Evolutionary conservation across 331 rosid species (phyloP), one percentile per base, ranked within the genome.

Genomic region (Quercus lobata): DNA sequence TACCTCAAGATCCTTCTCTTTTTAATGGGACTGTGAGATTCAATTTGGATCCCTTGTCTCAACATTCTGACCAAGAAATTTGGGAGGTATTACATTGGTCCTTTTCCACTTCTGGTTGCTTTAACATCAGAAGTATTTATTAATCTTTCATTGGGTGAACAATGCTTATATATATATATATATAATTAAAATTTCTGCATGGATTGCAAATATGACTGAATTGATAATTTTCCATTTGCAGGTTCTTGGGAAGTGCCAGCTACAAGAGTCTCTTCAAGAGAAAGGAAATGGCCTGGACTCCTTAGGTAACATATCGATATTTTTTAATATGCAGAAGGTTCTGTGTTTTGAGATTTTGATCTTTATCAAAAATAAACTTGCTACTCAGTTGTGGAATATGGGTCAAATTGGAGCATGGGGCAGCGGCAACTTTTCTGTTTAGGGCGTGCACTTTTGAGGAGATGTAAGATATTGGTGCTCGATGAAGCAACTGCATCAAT

Each of bases 401-500:
- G 97, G 55, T 89, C 97, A 71, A 92, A 95, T 69, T 92, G 97
- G 98, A 94, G 97, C 84, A 90, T 91, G 91, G 97, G 98, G 21
- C 98, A 94, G 69, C 79, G 97, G 1, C 98, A 94, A 37, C 54
- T 92, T 79, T 94, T 91, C 76, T 94, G 97, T 76, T 74, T 95
- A 81, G 98, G 97, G 16, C 92, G 96, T n/a, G 97, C 92, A 2
- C 86, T 95, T 63, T 72, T 95, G 78, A 84, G 96, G 86, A 86
- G 85, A 86, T 90, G 96, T 58, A 83, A 88, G 46, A 81, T 95
- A 78, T 74, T 95, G 82, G 94, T 95, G 78, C 88, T 94, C 0
- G 97, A 94, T 44, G 98, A 94, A 84, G 98, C 98, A 24, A 92
- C 98, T 16, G 92, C 98, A 24, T 94, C 97, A 19, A 90, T 92